phyloP scores from a whole-genome alignment of 2,329 filamentous ascomycete genomes.

The Atkinsonella hypoxylon region DNA sequence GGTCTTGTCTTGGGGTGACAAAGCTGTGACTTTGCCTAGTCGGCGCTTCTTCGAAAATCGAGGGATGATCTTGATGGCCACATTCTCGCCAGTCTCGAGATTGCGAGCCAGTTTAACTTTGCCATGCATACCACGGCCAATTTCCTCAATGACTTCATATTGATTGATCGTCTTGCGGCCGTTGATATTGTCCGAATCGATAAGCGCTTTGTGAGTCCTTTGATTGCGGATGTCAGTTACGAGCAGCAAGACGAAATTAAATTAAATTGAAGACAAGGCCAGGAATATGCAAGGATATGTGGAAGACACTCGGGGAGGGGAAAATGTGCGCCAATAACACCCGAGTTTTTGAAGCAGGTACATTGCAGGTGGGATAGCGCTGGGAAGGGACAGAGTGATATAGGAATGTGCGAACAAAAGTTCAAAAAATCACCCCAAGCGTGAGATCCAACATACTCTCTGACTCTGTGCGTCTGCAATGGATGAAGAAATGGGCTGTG shows the following conservation, averaged over 20 bases:
- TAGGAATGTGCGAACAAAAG: not conserved
- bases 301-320: slow-evolving; percentile 1
- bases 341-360: not conserved
- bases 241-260: not conserved
- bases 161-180: slow-evolving; percentile 96
- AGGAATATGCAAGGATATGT: not conserved
- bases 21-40: slow-evolving; percentile 66
- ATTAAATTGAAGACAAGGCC: too few relatives aligned
- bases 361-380: not conserved
- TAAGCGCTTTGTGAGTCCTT: slow-evolving; percentile 83
- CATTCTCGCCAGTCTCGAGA: slow-evolving; percentile 60
- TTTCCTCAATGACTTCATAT: slow-evolving; percentile 93
- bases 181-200: slow-evolving; percentile 78
- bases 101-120: slow-evolving; percentile 94
- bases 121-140: slow-evolving; percentile 89
- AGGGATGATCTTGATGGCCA: slow-evolving; percentile 98
- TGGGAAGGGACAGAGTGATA: not conserved
- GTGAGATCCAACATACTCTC: slow-evolving; percentile 49
- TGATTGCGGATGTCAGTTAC: slow-evolving; percentile 2
- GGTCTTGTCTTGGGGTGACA: slow-evolving; percentile 61
- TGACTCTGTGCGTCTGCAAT: slow-evolving; percentile 58
- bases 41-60: slow-evolving; percentile 88
- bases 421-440: not conserved
- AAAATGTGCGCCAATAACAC: too few relatives aligned
- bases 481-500: slow-evolving; percentile 57